Conservation (phyloP, 768 basidiomycete genomes). For the Suillus placidus region DNA sequence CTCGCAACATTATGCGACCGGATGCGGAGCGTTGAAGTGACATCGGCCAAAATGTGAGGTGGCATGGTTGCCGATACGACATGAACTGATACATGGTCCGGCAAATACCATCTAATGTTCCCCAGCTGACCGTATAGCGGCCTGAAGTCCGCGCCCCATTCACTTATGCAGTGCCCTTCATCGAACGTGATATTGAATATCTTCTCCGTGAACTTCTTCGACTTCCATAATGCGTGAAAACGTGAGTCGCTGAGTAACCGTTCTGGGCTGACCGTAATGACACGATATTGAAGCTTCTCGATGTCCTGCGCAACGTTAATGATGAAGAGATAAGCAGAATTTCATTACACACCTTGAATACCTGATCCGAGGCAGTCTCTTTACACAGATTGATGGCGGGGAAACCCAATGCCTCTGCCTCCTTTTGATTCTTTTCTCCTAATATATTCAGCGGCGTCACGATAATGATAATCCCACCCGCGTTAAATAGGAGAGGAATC, state of each 20-base stretch:
- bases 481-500: constrained; percentile 17
- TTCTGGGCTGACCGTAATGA: constrained; percentile 35
- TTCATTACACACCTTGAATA: constrained; percentile 10
- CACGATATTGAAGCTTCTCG: constrained; percentile 23
- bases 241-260: constrained; percentile 20
- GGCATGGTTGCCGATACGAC: constrained; percentile 22
- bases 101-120: constrained; percentile 33
- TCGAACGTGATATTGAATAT: constrained; percentile 38
- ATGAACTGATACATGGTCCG: constrained; percentile 20
- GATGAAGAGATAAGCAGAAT: neutral
- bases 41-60: constrained; percentile 9
- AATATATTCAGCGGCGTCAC: constrained; percentile 19
- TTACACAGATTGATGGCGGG: constrained; percentile 15
- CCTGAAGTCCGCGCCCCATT: constrained; percentile 42
- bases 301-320: constrained; percentile 25
- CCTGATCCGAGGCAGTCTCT: constrained; percentile 10
- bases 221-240: constrained; percentile 22
- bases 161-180: constrained; percentile 42
- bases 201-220: constrained; percentile 20
- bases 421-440: constrained; percentile 11
- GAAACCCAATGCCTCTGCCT: constrained; percentile 8
- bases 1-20: constrained; percentile 10
- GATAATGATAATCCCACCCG: constrained; percentile 13
- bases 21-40: constrained; percentile 18
- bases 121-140: constrained; percentile 30